Percentiles rank a stretch among this genome's conserved stretches.
Conservation (phyloP, 2,329 filamentous ascomycete genomes). For the Graphiopsis chlorocephala region DNA sequence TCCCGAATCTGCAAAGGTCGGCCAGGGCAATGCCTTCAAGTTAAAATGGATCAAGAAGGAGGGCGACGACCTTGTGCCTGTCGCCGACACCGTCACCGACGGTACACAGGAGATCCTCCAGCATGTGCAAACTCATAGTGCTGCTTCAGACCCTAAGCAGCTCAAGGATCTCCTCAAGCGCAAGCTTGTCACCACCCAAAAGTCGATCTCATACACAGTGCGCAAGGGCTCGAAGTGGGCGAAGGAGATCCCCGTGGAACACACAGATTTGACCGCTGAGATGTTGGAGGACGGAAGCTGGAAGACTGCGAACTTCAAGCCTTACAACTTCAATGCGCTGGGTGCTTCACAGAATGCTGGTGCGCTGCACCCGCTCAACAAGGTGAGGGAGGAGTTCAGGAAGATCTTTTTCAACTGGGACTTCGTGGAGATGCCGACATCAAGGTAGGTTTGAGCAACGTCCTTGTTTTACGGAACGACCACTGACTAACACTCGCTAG, state of each 20-base stretch:
- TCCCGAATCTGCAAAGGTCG: slow-evolving; percentile 74
- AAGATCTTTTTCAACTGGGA: slow-evolving; percentile 99
- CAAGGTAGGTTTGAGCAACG: slow-evolving; percentile 50
- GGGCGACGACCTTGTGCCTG: slow-evolving; percentile 54
- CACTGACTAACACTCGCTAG: slow-evolving; percentile 32
- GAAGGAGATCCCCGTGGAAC: slow-evolving; percentile 83
- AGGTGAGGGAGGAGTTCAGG: slow-evolving; percentile 92
- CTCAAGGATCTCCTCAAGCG: slow-evolving; percentile 84
- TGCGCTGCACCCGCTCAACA: slow-evolving; percentile 65
- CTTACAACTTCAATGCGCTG: slow-evolving; percentile 70
- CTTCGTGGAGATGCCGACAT: slow-evolving; percentile 96
- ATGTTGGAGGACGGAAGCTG: slow-evolving; percentile 86
- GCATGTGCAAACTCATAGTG: slow-evolving; percentile 66
- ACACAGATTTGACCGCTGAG: slow-evolving; percentile 90
- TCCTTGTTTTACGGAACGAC: no score
- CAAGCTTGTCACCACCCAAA: slow-evolving; percentile 80
- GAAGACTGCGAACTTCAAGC: slow-evolving; percentile 88
- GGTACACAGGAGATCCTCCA: slow-evolving; percentile 72
- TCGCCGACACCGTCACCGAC: slow-evolving; percentile 73
- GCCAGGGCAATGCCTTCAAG: slow-evolving; percentile 93
- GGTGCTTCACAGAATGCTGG: slow-evolving; percentile 59
- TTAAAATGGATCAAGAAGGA: slow-evolving; percentile 66
- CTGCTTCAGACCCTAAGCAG: slow-evolving; percentile 69
- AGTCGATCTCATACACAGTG: slow-evolving; percentile 80
- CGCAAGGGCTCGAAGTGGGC: slow-evolving; percentile 85